Evolutionary conservation across 352 stramenopile species (phyloP), one percentile per base, ranked within the genome.

Genomic region (Phytophthora palmivora): DNA sequence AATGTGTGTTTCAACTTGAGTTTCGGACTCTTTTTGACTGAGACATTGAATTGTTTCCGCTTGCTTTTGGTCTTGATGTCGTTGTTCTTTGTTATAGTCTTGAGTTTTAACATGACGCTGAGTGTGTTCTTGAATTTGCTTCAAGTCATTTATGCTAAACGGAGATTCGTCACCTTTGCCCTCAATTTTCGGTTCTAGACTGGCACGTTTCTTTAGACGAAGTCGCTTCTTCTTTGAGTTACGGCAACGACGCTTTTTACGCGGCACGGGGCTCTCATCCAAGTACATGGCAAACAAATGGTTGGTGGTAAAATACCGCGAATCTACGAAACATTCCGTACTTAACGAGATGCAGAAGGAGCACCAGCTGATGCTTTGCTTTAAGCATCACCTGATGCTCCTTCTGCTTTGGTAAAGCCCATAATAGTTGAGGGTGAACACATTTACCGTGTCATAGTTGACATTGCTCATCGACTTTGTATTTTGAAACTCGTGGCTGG

Each of bases 401-500:
- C n/a, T n/a, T n/a, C 24, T n/a, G n/a, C n/a, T n/a, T n/a, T n/a
- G n/a, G n/a, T n/a, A n/a, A n/a, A n/a, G n/a, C n/a, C 15, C 30
- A 77, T 84, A 4, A 49, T 3, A 82, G 84, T n/a, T n/a, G n/a
- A n/a, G n/a, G n/a, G n/a, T n/a, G n/a, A n/a, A n/a, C n/a, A n/a
- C n/a, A n/a, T n/a, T n/a, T n/a, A n/a, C n/a, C n/a, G n/a, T n/a
- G n/a, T n/a, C n/a, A n/a, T n/a, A n/a, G n/a, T n/a, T n/a, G n/a
- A n/a, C n/a, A 41, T 6, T 28, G 24, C 24, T 24, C 32, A 77
- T 84, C 4, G 49, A 65, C 37, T 19, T 33, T 7, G 90, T 72
- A 12, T 71, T 81, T 36, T 16, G 71, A 12, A 92, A 63, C 36
- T 85, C 72, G 45, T 86, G 84, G 48, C 88, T 70, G 10, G 81